Conservation (phyloP, 176 grass and related monocot species). For the Canna indica region DNA sequence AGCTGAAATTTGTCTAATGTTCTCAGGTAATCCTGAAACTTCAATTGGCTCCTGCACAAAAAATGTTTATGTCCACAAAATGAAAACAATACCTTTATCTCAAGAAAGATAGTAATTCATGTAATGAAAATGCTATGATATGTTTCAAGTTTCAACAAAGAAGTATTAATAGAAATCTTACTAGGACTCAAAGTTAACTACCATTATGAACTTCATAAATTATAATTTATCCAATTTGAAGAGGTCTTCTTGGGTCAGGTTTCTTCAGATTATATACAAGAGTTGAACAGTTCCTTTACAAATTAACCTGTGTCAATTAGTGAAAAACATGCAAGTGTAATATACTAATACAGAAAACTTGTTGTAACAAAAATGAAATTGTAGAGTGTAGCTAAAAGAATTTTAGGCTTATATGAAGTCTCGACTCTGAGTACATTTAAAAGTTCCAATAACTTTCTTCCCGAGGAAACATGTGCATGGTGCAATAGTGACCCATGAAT, state of each 20-base stretch:
- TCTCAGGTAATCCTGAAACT: slow-evolving; percentile 60
- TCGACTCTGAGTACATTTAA: background rate
- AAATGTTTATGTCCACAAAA: background rate
- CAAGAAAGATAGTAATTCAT: background rate
- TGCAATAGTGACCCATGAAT: too few species aligned
- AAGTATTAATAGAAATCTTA: background rate
- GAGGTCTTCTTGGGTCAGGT: background rate
- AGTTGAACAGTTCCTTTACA: background rate
- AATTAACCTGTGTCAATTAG: background rate
- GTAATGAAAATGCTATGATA: background rate
- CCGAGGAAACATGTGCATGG: background rate
- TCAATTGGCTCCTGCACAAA: slow-evolving; percentile 60
- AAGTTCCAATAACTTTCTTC: background rate
- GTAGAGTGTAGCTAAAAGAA: background rate
- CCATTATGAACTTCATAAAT: too few species aligned
- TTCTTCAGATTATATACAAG: background rate
- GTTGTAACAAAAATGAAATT: background rate
- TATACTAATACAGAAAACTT: background rate
- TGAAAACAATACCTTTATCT: background rate
- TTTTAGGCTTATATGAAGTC: background rate
- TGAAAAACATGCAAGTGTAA: background rate
- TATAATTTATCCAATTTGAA: too few species aligned
- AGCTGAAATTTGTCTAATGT: slow-evolving; percentile 57
- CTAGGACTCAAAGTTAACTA: too few species aligned
- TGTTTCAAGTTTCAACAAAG: background rate